phyloP scores from a whole-genome alignment of 2,329 filamentous ascomycete species.

The Fusarium sp. region DNA sequence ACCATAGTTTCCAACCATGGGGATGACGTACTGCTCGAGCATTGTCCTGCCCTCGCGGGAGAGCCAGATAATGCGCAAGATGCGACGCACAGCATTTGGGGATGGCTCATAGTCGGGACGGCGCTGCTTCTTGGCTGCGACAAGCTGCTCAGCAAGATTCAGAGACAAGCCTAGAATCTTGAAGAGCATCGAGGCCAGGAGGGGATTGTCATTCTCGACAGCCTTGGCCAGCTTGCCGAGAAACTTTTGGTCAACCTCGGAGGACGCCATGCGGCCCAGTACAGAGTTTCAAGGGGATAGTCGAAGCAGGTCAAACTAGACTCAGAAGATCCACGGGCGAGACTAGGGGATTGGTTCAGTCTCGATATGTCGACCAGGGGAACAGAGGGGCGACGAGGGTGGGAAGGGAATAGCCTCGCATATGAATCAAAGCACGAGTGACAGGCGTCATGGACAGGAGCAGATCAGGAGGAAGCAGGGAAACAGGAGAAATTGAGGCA shows the following conservation, averaged over 20 bases:
- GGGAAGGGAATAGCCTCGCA: conserved; percentile 40
- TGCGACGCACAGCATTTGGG: conserved; percentile 80
- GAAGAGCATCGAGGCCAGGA: conserved; percentile 83
- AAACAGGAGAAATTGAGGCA: conserved; percentile 36
- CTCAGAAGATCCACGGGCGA: conserved; percentile 28
- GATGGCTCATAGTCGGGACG: conserved; percentile 80
- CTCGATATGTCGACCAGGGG: conserved; percentile 34
- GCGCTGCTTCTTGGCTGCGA: conserved; percentile 82
- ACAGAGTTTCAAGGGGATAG: conserved; percentile 12
- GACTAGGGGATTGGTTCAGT: conserved; percentile 38
- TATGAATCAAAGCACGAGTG: conserved; percentile 44
- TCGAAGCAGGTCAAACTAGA: conserved; percentile 28
- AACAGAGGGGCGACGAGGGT: conserved; percentile 27
- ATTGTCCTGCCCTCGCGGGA: conserved; percentile 89
- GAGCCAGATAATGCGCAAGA: conserved; percentile 92
- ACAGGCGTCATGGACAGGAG: conserved; percentile 34
- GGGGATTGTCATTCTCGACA: conserved; percentile 77
- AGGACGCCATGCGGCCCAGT: conserved; percentile 78
- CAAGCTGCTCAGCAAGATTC: conserved; percentile 82
- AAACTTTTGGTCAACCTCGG: conserved; percentile 97
- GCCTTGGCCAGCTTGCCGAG: conserved; percentile 85
- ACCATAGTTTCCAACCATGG: conserved; percentile 77
- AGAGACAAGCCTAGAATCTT: conserved; percentile 91
- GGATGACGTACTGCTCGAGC: conserved; percentile 85
- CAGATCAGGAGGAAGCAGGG: conserved; percentile 36